Base-by-base conservation (phyloP, 192 early-diverging fungal genomes). In the Linnemannia zychae region DNA sequence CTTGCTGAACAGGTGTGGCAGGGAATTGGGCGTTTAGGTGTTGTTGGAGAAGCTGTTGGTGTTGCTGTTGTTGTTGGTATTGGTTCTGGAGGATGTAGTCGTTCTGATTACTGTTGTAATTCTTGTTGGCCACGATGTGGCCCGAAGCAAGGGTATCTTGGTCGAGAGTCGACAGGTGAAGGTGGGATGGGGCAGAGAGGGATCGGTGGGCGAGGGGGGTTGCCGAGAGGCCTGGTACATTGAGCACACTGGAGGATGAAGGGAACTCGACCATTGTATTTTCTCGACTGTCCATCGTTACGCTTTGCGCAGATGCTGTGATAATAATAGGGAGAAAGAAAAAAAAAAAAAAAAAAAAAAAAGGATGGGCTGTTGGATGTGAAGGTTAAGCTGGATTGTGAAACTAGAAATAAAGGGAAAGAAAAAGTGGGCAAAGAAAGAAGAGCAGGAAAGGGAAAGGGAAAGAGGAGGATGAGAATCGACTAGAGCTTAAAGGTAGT, bases 151-250 rank as follows among this genome's bases (percentile, higher is more conserved):
- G 63, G 34, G 1, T 34, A 18, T 80, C 28, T 20, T 73, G 78
- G 38, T 37, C 57, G 34, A 60, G 47, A 18, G 67, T 34, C 7
- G 69, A 70, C 3, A 57, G 74, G 4, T 48, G 52, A 33, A 77
- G 71, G 46, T 48, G 50, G 24, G 81, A 82, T 20, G 80, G 80
- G 37, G 80, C 74, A 0, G 80, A 82, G 6, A 76, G 57, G 0
- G 80, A 82, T 46, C 80, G 80, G 46, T 76, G 68, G 18, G 17
- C 63, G 7, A 76, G 44, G 11, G 74, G 80, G 7, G 73, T 33
- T n/a, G 72, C 79, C 33, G 60, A 44, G 65, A 74, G 44, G 28
- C 46, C 40, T 17, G 40, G 40, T 24, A 28, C 24, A 71, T 24
- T 71, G 16, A 48, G 20, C 18, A 13, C 28, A 24, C 31, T 63